Evolutionary conservation across 495 filamentous ascomycete species (phyloP).

Genomic region (Patellaria atrata): DNA sequence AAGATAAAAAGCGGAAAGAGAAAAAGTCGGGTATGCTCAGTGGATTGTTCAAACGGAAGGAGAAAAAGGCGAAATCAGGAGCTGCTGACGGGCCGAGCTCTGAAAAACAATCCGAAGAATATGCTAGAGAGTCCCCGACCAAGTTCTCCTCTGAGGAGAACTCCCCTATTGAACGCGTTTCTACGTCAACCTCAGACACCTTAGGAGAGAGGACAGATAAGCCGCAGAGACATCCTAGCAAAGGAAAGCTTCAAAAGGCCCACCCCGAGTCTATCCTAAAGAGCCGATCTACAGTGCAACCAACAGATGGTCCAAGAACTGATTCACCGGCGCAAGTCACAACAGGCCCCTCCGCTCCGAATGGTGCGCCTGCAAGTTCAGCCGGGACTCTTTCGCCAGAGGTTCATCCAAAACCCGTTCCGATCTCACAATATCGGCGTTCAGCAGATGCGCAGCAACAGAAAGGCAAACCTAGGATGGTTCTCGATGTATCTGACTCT

Average conservation of each 20-base stretch:
- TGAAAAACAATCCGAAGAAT: constrained; percentile 40
- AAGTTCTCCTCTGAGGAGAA: constrained; percentile 37
- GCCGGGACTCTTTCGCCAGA: too few relatives aligned
- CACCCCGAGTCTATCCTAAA: constrained; percentile 14
- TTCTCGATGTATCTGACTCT: constrained; percentile 37
- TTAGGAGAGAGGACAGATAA: constrained; percentile 6
- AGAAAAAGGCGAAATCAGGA: constrained; percentile 60
- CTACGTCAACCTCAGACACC: constrained; percentile 23
- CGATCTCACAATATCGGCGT: too few relatives aligned
- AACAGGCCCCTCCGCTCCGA: too few relatives aligned
- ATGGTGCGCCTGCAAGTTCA: too few relatives aligned
- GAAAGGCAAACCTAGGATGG: too few relatives aligned
- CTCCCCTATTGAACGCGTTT: constrained; percentile 11
- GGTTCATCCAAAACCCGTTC: too few relatives aligned
- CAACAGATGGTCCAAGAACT: constrained; percentile 9
- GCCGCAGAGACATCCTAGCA: constrained; percentile 47
- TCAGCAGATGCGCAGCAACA: too few relatives aligned
- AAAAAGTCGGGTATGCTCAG: constrained; percentile 87
- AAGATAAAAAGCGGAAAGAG: constrained; percentile 79
- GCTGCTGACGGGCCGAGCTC: constrained; percentile 43
- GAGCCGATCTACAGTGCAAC: constrained; percentile 6
- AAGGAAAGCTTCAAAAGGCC: constrained; percentile 68
- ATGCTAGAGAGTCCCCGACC: constrained; percentile 37
- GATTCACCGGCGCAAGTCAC: too few relatives aligned
- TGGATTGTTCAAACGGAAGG: constrained; percentile 88